Evolutionary conservation across 140 eudicot species (phyloP).

Genomic region (Flaveria floridana): DNA sequence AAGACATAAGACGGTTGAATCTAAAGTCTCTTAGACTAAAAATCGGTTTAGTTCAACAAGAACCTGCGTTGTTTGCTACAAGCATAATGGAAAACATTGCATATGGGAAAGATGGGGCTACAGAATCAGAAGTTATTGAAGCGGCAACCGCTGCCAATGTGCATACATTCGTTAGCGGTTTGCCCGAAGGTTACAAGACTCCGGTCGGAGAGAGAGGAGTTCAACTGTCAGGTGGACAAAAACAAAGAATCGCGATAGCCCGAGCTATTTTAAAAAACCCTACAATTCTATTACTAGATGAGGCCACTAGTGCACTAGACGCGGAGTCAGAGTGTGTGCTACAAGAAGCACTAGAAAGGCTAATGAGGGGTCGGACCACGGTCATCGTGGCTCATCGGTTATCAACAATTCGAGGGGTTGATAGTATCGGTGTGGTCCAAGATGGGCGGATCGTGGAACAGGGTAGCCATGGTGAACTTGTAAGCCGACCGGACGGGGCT

Average conservation of each 20-base stretch:
- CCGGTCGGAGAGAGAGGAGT: constrained; percentile 87
- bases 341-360: constrained; percentile 88
- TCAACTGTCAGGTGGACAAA: constrained; percentile 95
- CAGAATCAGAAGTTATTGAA: constrained; percentile 76
- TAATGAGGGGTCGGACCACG: constrained; percentile 88
- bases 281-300: constrained; percentile 70
- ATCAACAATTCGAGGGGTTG: constrained; percentile 81
- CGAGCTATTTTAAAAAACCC: constrained; percentile 88
- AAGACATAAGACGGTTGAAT: constrained; percentile 73
- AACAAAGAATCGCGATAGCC: constrained; percentile 88
- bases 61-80: constrained; percentile 83
- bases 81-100: constrained; percentile 88
- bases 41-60: constrained; percentile 88
- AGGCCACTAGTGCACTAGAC: constrained; percentile 91
- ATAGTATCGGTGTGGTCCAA: constrained; percentile 75
- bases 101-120: constrained; percentile 89
- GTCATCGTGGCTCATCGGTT: constrained; percentile 83
- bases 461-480: constrained; percentile 84
- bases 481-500: constrained; percentile 83
- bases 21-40: constrained; percentile 64
- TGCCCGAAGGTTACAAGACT: constrained; percentile 87
- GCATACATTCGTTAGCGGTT: constrained; percentile 73
- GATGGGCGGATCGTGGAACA: constrained; percentile 90
- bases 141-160: constrained; percentile 92
- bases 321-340: constrained; percentile 88